Percentiles rank a stretch among this genome's conserved stretches.
Evolutionary conservation across 2,329 filamentous ascomycete species (phyloP).

Genomic region (Cladosporium oxysporum): DNA sequence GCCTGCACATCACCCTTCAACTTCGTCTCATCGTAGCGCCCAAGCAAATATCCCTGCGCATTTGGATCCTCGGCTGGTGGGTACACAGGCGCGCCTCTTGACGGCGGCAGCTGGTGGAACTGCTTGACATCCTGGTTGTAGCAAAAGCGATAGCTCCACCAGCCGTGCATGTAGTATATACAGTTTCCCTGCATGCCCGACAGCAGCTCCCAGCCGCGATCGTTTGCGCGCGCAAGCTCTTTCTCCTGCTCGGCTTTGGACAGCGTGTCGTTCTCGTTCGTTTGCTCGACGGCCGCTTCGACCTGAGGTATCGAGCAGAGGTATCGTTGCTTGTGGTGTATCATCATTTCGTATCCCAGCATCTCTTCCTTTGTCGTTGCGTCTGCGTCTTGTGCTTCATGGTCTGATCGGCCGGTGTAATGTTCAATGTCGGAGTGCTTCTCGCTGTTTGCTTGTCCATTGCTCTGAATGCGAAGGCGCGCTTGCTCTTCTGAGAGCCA

Average conservation of each 20-base stretch:
- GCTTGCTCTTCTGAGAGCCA: constrained; percentile 73
- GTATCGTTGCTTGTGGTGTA: constrained; percentile 70
- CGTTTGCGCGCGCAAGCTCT: constrained; percentile 74
- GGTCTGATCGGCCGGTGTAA: constrained; percentile 1
- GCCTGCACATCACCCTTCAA: constrained; percentile 34
- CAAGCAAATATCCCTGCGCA: constrained; percentile 76
- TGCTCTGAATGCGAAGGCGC: constrained; percentile 55
- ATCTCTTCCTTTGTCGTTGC: constrained; percentile 21
- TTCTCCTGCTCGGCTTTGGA: constrained; percentile 69
- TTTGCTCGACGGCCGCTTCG: constrained; percentile 48
- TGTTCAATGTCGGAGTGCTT: constrained; percentile 6
- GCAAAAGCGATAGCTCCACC: constrained; percentile 97
- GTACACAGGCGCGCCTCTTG: constrained; percentile 64
- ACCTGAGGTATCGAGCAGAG: constrained; percentile 83
- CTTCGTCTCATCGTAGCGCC: constrained; percentile 53
- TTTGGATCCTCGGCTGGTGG: constrained; percentile 76
- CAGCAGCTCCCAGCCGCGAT: constrained; percentile 77
- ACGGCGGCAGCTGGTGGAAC: constrained; percentile 78
- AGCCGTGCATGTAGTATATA: constrained; percentile 81
- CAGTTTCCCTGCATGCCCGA: constrained; percentile 75
- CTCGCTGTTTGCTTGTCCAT: neutral
- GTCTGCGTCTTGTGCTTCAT: constrained; percentile 19
- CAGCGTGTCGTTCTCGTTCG: constrained; percentile 32
- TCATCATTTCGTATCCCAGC: constrained; percentile 69
- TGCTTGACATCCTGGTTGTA: constrained; percentile 85